These are phyloP conservation scores for Sporothrix brunneoviolacea DNA, from an alignment of 2,329 filamentous ascomycete genomes.

Conservation along the genomic window DNA sequence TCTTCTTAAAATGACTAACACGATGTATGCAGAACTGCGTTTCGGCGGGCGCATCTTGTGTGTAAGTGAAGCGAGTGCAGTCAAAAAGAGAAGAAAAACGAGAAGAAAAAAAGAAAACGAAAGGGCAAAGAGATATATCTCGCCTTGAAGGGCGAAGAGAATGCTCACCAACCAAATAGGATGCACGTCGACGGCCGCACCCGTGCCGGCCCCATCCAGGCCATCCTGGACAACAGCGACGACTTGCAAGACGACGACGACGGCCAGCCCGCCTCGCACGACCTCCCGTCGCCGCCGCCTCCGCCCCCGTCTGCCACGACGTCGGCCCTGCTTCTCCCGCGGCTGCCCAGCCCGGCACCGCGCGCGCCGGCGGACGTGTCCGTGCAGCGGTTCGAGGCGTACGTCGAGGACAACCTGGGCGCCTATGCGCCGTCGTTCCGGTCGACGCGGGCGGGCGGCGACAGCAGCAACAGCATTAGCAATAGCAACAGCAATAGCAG, in stretches of 20 bases:
- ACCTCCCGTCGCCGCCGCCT: background rate
- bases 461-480: background rate
- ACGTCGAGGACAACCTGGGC: slow-evolving; percentile 15
- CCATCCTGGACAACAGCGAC: background rate
- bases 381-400: slow-evolving; percentile 15
- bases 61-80: too few species aligned
- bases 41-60: background rate
- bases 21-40: slow-evolving; percentile 11
- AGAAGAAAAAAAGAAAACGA: too few species aligned
- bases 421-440: slow-evolving; percentile 13
- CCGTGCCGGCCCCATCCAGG: background rate
- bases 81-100: too few species aligned
- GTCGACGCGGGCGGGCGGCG: background rate
- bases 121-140: too few species aligned
- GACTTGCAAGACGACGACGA: background rate
- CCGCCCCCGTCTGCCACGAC: background rate
- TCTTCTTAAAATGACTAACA: too few species aligned
- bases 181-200: slow-evolving; percentile 13
- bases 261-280: background rate
- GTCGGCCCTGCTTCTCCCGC: background rate
- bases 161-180: background rate
- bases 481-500: background rate
- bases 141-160: too few species aligned
- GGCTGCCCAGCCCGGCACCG: slow-evolving; percentile 1
- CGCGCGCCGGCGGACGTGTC: background rate